phyloP scores from a whole-genome alignment of 2,329 filamentous ascomycete species.

The Spiromastix sp. region DNA sequence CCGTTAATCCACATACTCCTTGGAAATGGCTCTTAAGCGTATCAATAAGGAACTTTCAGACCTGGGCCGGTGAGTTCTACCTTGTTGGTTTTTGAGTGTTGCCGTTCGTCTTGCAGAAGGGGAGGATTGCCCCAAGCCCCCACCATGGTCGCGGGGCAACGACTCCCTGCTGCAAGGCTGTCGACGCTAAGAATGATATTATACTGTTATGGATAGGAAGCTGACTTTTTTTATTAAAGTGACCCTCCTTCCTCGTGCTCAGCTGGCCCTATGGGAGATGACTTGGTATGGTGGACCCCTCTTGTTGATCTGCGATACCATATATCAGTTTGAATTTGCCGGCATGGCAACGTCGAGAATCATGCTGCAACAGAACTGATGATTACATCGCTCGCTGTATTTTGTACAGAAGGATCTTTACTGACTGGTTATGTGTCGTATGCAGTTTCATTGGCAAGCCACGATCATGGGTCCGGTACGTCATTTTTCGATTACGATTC shows the following conservation, averaged over 20 bases:
- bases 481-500: too few relatives aligned
- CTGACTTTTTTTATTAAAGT: constrained; percentile 40
- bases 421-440: constrained; percentile 22
- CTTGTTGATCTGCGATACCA: too few relatives aligned
- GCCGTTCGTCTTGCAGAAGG: too few relatives aligned
- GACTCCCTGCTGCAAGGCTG: neutral
- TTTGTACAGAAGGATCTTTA: constrained; percentile 5
- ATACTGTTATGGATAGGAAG: too few relatives aligned
- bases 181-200: neutral
- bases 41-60: constrained; percentile 46
- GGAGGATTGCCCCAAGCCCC: constrained; percentile 4
- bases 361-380: constrained; percentile 1
- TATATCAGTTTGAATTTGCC: too few relatives aligned
- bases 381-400: constrained; percentile 1
- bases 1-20: constrained; percentile 6
- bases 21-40: constrained; percentile 41
- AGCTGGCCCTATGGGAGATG: constrained; percentile 90
- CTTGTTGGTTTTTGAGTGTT: constrained; percentile 7
- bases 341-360: constrained; percentile 6
- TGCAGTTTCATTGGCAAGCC: constrained; percentile 98
- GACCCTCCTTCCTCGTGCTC: constrained; percentile 98
- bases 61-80: constrained; percentile 37
- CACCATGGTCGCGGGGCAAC: constrained; percentile 3
- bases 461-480: constrained; percentile 99
- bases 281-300: constrained; percentile 68